Conservation (phyloP, 1,284 basidiomycete genomes). For the Hemileia vastatrix region DNA sequence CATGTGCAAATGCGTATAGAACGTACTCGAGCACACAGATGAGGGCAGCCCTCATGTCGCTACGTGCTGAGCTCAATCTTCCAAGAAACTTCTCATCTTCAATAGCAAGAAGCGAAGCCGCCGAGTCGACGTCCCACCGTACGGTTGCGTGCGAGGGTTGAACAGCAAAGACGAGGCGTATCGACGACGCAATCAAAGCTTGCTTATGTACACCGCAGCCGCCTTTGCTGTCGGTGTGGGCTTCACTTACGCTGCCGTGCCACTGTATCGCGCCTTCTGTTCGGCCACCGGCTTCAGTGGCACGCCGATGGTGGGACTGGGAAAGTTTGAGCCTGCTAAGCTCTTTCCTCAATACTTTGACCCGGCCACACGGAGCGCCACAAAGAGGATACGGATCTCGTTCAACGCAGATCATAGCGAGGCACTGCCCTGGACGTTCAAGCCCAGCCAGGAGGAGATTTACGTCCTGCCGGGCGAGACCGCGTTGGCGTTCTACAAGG, state of each 20-base stretch:
- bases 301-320: slow-evolving; percentile 78
- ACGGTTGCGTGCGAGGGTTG: too few species aligned
- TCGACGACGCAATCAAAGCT: slow-evolving; percentile 52
- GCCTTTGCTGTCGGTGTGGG: slow-evolving; percentile 70
- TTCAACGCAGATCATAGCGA: slow-evolving; percentile 89
- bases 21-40: too few species aligned
- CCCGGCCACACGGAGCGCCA: too few species aligned
- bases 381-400: slow-evolving; percentile 70
- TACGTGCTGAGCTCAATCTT: too few species aligned
- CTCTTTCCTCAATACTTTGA: too few species aligned
- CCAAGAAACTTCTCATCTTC: too few species aligned
- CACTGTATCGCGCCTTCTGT: slow-evolving; percentile 94
- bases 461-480: slow-evolving; percentile 90
- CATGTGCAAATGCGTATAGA: too few species aligned
- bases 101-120: too few species aligned
- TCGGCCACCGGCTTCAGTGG: slow-evolving; percentile 93
- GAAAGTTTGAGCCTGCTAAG: too few species aligned
- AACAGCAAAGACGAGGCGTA: too few species aligned
- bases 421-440: slow-evolving; percentile 84
- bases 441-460: slow-evolving; percentile 79
- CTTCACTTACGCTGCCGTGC: slow-evolving; percentile 87
- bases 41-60: too few species aligned
- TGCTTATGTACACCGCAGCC: slow-evolving; percentile 69
- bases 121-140: too few species aligned
- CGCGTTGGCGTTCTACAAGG: slow-evolving; percentile 89